Evolutionary conservation across 192 early-diverging fungal genomes (phyloP).

Genomic region (Umbelopsis ramanniana): DNA sequence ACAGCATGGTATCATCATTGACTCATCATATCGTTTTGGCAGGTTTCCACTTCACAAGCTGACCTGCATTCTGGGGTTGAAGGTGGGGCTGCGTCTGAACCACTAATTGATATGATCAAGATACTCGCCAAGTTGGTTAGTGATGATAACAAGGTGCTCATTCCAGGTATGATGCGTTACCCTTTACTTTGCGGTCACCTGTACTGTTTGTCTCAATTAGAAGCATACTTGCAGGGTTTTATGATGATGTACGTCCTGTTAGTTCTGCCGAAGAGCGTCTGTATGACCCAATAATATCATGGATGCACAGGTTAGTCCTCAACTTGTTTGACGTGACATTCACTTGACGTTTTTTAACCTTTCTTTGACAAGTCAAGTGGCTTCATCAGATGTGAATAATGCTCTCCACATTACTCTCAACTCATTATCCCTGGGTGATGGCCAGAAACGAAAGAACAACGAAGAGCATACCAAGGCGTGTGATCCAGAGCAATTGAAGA

Average conservation of each 20-base stretch:
- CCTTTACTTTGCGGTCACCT: too few species aligned
- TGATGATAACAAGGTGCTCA: slow-evolving; percentile 57
- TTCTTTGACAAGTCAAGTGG: background rate
- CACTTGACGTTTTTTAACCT: background rate
- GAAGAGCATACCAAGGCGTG: slow-evolving; percentile 32
- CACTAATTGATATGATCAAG: slow-evolving; percentile 70
- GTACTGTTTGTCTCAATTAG: too few species aligned
- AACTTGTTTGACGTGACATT: background rate
- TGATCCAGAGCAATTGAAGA: slow-evolving; percentile 48
- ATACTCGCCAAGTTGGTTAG: slow-evolving; percentile 60
- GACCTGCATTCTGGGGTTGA: slow-evolving; percentile 79
- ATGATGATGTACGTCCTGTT: slow-evolving; percentile 64
- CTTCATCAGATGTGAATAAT: background rate
- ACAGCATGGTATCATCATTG: background rate
- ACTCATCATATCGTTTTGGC: background rate
- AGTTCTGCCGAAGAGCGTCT: slow-evolving; percentile 56
- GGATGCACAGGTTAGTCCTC: slow-evolving; percentile 29
- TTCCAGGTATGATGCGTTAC: slow-evolving; percentile 54
- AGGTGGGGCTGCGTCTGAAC: slow-evolving; percentile 76
- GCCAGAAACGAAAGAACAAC: slow-evolving; percentile 10
- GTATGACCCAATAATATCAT: slow-evolving; percentile 62
- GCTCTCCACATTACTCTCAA: slow-evolving; percentile 9
- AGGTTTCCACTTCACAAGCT: slow-evolving; percentile 49
- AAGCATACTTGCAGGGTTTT: slow-evolving; percentile 50
- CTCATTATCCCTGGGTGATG: background rate